phyloP scores from a whole-genome alignment of 176 grass and related monocot species.

The Ensete ventricosum region DNA sequence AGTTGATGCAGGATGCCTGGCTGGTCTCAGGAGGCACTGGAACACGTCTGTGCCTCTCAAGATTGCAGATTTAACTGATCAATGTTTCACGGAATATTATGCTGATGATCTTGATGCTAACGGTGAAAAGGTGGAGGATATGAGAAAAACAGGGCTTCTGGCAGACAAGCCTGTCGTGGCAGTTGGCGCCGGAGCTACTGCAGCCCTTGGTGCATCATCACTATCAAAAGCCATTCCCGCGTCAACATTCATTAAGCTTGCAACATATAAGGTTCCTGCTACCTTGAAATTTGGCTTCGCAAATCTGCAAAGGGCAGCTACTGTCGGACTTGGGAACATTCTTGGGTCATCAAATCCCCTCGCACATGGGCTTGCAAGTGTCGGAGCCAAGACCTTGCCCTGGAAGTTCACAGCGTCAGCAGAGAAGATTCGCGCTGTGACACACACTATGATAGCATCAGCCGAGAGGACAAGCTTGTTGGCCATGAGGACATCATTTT shows the following conservation, averaged over 20 bases:
- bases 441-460: slow-evolving; percentile 63
- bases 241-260: slow-evolving; percentile 65
- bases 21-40: slow-evolving; percentile 17
- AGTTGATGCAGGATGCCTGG: slow-evolving; percentile 19
- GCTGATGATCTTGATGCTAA: slow-evolving; percentile 1
- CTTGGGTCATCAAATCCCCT: slow-evolving; percentile 27
- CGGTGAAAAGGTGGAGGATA: slow-evolving; percentile 25
- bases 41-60: slow-evolving; percentile 30
- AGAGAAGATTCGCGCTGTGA: slow-evolving; percentile 67
- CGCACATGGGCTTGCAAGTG: slow-evolving; percentile 31
- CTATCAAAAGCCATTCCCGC: slow-evolving; percentile 70
- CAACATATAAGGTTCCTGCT: slow-evolving; percentile 64
- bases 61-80: slow-evolving; percentile 43
- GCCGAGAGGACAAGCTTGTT: slow-evolving; percentile 61
- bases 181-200: slow-evolving; percentile 86
- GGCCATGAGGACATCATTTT: slow-evolving; percentile 79
- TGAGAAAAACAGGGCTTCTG: slow-evolving; percentile 46
- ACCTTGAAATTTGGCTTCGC: slow-evolving; percentile 49
- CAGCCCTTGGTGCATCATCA: slow-evolving; percentile 62
- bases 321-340: slow-evolving; percentile 44
- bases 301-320: slow-evolving; percentile 55
- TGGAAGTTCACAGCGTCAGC: slow-evolving; percentile 56
- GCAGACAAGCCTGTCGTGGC: slow-evolving; percentile 69
- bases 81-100: slow-evolving; percentile 40
- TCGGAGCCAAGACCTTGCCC: slow-evolving; percentile 39